phyloP scores from a whole-genome alignment of 2,329 filamentous ascomycete species.

The Xylariaceae sp. region DNA sequence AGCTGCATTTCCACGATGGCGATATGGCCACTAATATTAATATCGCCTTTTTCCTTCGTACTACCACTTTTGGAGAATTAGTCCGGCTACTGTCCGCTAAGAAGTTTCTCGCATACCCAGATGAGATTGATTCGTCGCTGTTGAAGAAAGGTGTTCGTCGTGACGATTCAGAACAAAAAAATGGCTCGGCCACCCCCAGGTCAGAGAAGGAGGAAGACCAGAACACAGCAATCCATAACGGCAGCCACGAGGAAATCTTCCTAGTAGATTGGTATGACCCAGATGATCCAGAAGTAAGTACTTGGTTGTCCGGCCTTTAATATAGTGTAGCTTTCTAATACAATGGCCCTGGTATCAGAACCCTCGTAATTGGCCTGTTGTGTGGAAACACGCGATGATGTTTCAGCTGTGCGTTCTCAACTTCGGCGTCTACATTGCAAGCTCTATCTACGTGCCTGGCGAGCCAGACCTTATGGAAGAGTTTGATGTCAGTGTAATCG shows the following conservation, averaged over 20 bases:
- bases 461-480: slow-evolving; percentile 45
- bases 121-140: slow-evolving; percentile 29
- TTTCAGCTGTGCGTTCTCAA: slow-evolving; percentile 55
- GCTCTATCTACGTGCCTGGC: slow-evolving; percentile 57
- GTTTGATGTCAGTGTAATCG: slow-evolving; percentile 53
- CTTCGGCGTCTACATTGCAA: slow-evolving; percentile 57
- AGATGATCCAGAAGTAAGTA: slow-evolving; percentile 23
- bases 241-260: background rate
- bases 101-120: slow-evolving; percentile 27
- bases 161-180: slow-evolving; percentile 1
- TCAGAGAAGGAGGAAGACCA: background rate
- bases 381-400: slow-evolving; percentile 52
- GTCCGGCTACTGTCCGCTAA: slow-evolving; percentile 24
- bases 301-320: no score
- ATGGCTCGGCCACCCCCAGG: background rate
- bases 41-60: no score
- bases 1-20: no score
- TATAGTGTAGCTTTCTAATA: background rate
- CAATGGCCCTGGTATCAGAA: slow-evolving; percentile 41
- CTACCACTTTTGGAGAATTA: slow-evolving; percentile 24
- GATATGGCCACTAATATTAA: no score
- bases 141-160: slow-evolving; percentile 14
- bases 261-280: slow-evolving; percentile 33
- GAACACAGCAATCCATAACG: background rate
- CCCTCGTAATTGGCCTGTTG: slow-evolving; percentile 52